Evolutionary conservation across 2,329 filamentous ascomycete species (phyloP).

Genomic region (Penicillium concentricum): DNA sequence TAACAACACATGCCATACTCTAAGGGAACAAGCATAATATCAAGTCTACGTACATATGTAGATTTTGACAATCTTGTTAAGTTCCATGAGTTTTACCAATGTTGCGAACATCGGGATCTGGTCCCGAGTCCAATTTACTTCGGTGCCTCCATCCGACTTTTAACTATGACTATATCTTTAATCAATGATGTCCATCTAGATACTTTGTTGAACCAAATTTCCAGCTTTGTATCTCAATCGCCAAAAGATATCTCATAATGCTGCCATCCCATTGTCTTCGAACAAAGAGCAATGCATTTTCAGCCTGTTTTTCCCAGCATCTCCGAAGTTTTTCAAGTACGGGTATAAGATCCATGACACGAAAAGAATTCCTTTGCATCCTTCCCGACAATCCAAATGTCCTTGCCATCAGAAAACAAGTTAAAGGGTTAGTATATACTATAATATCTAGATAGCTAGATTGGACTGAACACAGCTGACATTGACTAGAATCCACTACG

Average conservation of each 20-base stretch:
- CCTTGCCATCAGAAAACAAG: neutral
- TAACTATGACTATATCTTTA: neutral
- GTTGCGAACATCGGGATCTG: too few relatives aligned
- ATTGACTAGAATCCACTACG: constrained; percentile 2
- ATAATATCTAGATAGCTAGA: neutral
- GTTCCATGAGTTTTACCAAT: too few relatives aligned
- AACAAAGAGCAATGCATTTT: neutral
- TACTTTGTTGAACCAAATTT: neutral
- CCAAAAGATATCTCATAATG: neutral
- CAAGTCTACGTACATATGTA: too few relatives aligned
- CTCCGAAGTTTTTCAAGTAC: neutral
- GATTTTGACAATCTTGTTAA: too few relatives aligned
- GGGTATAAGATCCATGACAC: neutral
- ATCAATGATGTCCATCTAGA: neutral
- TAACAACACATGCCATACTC: too few relatives aligned
- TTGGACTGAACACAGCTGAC: neutral
- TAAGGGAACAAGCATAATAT: too few relatives aligned
- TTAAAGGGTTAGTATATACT: neutral
- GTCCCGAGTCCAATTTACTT: too few relatives aligned
- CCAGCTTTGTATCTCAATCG: neutral
- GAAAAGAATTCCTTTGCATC: neutral
- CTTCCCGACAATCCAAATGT: neutral
- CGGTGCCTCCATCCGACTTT: neutral
- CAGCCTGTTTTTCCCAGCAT: neutral
- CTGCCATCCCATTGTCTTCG: neutral